Evolutionary conservation across 2,329 filamentous ascomycete species (phyloP).

Genomic region (Cladophialophora bantiana): DNA sequence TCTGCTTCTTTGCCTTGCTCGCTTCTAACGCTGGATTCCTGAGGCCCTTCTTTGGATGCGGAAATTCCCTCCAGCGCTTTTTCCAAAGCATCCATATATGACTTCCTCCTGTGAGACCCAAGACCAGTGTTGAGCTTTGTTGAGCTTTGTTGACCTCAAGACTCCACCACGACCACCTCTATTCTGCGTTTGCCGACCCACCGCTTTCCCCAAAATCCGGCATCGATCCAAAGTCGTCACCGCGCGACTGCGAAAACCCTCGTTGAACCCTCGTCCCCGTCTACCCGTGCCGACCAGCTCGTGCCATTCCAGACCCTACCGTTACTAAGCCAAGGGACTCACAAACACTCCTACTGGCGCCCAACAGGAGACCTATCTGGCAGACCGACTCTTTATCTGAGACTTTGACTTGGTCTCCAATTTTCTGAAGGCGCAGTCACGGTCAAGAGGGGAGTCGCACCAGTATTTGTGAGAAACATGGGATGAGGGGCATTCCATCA

Average conservation of each 20-base stretch:
- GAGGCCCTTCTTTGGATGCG: not conserved
- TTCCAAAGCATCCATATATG: not conserved
- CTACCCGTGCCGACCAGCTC: constrained; percentile 1
- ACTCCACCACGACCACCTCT: not conserved
- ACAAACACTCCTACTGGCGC: not conserved
- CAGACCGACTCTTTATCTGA: constrained; percentile 2
- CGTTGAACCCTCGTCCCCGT: constrained; percentile 2
- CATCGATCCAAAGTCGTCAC: constrained; percentile 1
- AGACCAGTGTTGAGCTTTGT: no score
- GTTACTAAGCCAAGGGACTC: constrained; percentile 16
- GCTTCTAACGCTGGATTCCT: not conserved
- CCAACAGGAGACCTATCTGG: constrained; percentile 1
- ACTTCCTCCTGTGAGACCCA: no score
- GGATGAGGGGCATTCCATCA: constrained; percentile 32
- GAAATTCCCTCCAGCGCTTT: not conserved
- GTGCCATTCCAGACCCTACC: not conserved
- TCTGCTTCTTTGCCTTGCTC: not conserved
- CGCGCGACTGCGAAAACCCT: not conserved
- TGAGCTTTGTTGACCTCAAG: not conserved
- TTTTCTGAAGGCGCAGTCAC: not conserved
- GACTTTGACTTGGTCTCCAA: not conserved
- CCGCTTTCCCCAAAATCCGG: constrained; percentile 2
- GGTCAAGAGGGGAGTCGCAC: constrained; percentile 10
- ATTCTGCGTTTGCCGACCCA: constrained; percentile 2
- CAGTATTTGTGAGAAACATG: constrained; percentile 24